Percentiles rank a stretch among this genome's conserved stretches.
Evolutionary conservation across 345 rosid species (phyloP).

Genomic region (Citrus mangshanensis): DNA sequence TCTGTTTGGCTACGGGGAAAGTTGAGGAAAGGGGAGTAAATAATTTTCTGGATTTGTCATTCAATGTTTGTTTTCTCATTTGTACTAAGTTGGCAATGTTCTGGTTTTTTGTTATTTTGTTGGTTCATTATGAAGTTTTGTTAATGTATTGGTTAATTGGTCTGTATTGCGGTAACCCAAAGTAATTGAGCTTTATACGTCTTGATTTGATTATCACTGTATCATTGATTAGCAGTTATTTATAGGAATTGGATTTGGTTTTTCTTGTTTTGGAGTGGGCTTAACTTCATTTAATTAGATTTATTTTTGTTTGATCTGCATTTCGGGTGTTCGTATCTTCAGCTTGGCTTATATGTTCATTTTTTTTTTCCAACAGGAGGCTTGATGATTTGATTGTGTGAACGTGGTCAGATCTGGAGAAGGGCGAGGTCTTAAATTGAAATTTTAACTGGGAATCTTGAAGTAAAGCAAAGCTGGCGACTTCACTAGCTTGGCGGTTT

Average conservation of each 20-base stretch:
- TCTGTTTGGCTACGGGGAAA: conserved; percentile 20
- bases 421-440: conserved; percentile 33
- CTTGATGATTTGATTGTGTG: conserved; percentile 56
- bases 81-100: neutral
- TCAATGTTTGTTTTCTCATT: neutral
- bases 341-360: conserved; percentile 4
- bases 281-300: conserved; percentile 2
- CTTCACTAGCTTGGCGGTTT: conserved; percentile 83
- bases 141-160: neutral
- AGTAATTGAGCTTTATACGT: neutral
- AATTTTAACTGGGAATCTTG: conserved; percentile 30
- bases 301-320: conserved; percentile 34
- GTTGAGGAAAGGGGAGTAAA: neutral
- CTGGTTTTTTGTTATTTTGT: neutral
- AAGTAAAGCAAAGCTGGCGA: conserved; percentile 58
- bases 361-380: conserved; percentile 36
- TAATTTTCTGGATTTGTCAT: neutral
- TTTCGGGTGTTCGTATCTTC: neutral
- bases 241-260: neutral
- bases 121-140: neutral
- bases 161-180: neutral
- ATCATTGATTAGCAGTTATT: neutral
- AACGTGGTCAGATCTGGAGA: conserved; percentile 56
- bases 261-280: conserved; percentile 1
- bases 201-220: neutral